Base-by-base conservation (phyloP, 176 grass and related monocot species). In the Miscanthus lutarioriparius region DNA sequence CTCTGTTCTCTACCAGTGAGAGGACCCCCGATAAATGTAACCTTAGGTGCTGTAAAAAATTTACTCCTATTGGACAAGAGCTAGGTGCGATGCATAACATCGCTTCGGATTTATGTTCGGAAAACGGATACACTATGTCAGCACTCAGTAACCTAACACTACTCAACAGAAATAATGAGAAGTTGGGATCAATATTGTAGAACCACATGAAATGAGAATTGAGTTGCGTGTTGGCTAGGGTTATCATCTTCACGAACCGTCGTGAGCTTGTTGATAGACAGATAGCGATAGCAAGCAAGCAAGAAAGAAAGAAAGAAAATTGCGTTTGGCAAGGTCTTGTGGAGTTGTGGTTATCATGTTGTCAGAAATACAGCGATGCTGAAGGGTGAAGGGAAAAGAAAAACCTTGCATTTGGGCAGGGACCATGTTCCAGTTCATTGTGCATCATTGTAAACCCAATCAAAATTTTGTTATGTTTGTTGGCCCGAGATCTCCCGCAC, bases 161-260 rank as follows among this genome's bases (percentile, higher is more conserved):
- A 14, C 8, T 11, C 8, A 44, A 72, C 39, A 72, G 4, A 64
- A 32, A 45, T 8, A 22, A 25, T 71, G 17, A 66, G 5, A 20
- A 4, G 19, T 48, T 45, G 11, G 39, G 10, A 48, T 67, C 61
- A 67, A 38, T 54, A 8, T 13, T 15, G 23, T 28, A 64, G 11
- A 77, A 26, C 66, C 32, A 71, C 80, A 71, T 59, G 51, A 71
- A 71, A 82, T 82, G 33, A 72, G 79, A 56, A 75, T 53, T 20
- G 72, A 35, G 27, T 27, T 74, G 72, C 59, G 44, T 74, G 72
- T 74, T 74, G 27, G n/a, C 70, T 7, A 30, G 25, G n/a, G 27
- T 74, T 75, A 45, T 74, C 14, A 45, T 75, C 14, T 39, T 70
- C 33, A 26, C 6, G 17, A 61, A 67, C 59, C 5, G 26, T 59